These are phyloP conservation scores for Volvox africanus DNA, from an alignment of 139 green algal genomes.

Conservation along the genomic window DNA sequence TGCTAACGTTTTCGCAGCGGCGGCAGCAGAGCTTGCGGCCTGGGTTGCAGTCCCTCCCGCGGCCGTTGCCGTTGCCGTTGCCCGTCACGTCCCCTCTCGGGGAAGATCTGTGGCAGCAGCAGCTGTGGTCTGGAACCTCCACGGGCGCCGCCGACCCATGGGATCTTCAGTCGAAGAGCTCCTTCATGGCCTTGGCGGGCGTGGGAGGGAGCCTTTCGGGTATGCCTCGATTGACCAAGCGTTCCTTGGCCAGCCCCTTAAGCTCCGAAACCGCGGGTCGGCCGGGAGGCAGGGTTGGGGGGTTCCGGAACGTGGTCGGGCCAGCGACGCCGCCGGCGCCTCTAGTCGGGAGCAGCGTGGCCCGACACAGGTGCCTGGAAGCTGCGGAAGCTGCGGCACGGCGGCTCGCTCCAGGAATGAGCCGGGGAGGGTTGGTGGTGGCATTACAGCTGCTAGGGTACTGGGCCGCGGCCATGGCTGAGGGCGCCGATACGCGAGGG, in stretches of 20 bases:
- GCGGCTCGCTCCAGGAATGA: background rate
- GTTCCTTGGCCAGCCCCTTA: no score
- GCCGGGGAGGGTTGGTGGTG: background rate
- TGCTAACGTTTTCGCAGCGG: background rate
- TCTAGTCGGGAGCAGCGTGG: background rate
- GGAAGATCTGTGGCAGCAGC: no score
- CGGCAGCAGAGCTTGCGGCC: background rate
- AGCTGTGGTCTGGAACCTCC: no score
- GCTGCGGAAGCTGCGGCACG: background rate
- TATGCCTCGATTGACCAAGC: background rate
- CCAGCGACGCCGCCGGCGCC: no score
- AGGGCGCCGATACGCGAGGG: background rate
- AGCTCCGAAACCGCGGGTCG: no score
- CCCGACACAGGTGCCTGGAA: constrained; percentile 2
- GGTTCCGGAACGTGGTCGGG: background rate
- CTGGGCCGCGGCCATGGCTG: background rate
- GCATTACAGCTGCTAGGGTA: background rate
- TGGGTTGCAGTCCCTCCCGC: background rate
- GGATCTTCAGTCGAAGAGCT: no score
- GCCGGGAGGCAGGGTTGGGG: no score
- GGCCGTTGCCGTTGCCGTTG: no score
- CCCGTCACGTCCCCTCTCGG: background rate
- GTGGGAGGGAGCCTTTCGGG: background rate
- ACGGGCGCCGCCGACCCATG: no score
- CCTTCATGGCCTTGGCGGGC: no score